Evolutionary conservation across 148 eudicot species (phyloP).

Genomic region (Simmondsia chinensis): DNA sequence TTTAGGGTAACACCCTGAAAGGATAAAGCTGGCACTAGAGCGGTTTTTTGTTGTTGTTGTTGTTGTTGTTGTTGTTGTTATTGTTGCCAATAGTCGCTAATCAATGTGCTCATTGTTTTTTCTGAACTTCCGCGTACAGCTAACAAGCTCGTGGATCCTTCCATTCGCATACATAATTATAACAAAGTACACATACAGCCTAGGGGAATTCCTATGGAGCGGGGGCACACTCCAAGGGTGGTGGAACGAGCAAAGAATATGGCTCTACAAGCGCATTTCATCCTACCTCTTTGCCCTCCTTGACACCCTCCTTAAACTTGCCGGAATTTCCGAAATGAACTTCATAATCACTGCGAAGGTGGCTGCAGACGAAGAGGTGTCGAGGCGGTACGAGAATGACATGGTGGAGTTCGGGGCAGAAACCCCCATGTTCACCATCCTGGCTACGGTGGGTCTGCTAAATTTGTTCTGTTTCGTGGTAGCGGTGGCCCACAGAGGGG

Average conservation of each 20-base stretch:
- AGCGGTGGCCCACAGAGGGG: slow-evolving; percentile 5
- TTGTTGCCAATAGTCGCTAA: too few species aligned
- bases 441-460: slow-evolving; percentile 43
- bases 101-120: too few species aligned
- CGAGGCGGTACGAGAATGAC: slow-evolving; percentile 44
- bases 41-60: too few species aligned
- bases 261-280: slow-evolving; percentile 73
- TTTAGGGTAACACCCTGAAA: too few species aligned
- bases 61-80: too few species aligned
- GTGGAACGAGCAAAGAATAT: slow-evolving; percentile 91
- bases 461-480: slow-evolving; percentile 35
- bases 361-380: slow-evolving; percentile 29
- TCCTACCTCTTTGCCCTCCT: slow-evolving; percentile 55
- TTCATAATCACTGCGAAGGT: slow-evolving; percentile 58
- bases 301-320: slow-evolving; percentile 27
- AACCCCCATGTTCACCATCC: slow-evolving; percentile 50
- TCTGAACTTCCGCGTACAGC: too few species aligned
- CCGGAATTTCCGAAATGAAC: slow-evolving; percentile 35
- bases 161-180: slow-evolving; percentile 48
- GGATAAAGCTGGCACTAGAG: too few species aligned
- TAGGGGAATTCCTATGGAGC: slow-evolving; percentile 38
- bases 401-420: slow-evolving; percentile 65
- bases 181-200: slow-evolving; percentile 26
- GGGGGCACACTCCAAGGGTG: slow-evolving; percentile 61
- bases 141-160: slow-evolving; percentile 56